Evolutionary conservation across 805 yeast genomes (phyloP), one percentile per base, ranked within the genome.

Genomic region (Wickerhamiella nectarea): DNA sequence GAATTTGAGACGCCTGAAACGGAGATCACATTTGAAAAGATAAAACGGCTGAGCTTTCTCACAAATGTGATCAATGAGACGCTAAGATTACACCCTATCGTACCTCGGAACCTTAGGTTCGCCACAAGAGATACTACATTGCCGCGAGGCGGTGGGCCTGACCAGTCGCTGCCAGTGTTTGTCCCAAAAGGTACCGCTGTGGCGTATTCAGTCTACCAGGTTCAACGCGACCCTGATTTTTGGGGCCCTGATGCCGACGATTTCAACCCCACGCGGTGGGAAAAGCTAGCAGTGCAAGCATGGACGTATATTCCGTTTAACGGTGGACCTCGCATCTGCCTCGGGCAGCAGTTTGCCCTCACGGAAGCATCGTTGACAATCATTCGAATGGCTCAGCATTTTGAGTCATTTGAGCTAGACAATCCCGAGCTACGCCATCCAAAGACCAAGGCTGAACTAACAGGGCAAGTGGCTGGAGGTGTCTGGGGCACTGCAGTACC

Each of bases 341-440:
- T 69, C 43, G 74, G 73, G 19, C 74, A 69, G 54, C 74, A 69
- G 52, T 69, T 69, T 59, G 74, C 73, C 7, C 62, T 68, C 29
- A 68, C 72, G 15, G 72, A 69, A 51, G 68, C 69, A 6, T 56
- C 67, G 5, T 65, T 68, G 46, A 59, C 66, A 1, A 48, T 70
- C 20, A 64, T 61, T 5, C 61, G 72, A 47, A 52, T 69, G 33
- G 52, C 57, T 9, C 65, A 62, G 48, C 50, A 48, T 38, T 64
- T 56, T 48, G 31, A 19, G 36, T 12, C n/a, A 2, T 19, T 50
- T 9, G 46, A 45, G 17, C 38, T 41, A 18, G 34, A 34, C 6
- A 22, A 25, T 9, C 21, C 29, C 9, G 14, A 14, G 2, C 14
- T 25, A 11, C 18, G 9, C 14, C 18, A 25, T 15, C 38, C 41